Base-by-base conservation (phyloP, 2,329 filamentous ascomycete species). In the Alternaria sp. region DNA sequence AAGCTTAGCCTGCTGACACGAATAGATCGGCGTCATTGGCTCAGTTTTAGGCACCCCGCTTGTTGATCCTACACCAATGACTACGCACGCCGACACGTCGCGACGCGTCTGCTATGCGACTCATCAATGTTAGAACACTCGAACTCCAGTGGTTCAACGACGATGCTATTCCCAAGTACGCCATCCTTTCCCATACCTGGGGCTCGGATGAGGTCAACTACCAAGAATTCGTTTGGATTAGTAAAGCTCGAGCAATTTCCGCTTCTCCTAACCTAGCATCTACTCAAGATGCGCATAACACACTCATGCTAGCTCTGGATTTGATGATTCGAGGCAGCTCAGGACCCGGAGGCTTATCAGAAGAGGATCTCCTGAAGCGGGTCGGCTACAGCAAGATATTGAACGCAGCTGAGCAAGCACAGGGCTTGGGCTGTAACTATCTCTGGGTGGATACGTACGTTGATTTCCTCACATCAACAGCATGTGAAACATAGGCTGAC, bases 171-270 rank as follows among this genome's bases (percentile, higher is more conserved):
- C 70, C 69, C 4, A 36, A 54, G 27, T 72, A 74, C 38, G 68
- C 69, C 18, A 72, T 71, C 22, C 64, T 73, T 3, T 71, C 69
- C 3, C 69, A 71, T 20, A 71, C 65, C 1, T 72, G 67, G 68
- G 65, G 65, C 8, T 8, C 55, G 4, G 65, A 68, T 46, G 60
- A 65, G 40, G 56, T 73, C 30, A 65, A 54, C 9, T 67, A 64
- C 48, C 60, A 67, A 34, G 67, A 71, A 18, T 57, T 70, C 41
- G 56, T 60, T 12, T 60, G 64, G 64, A 70, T 68, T 53, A 66
- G 57, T 14, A 61, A 60, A 40, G 59, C 68, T 43, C 58, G 60
- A 38, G 56, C 57, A 30, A 28, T 66, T 7, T 61, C 63, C 6
- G 32, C 58, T 11, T 30, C 62, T 44, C 44, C 46, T 4, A 38